Evolutionary conservation across 2,329 filamentous ascomycete species (phyloP).

Genomic region (Hortaea werneckii): DNA sequence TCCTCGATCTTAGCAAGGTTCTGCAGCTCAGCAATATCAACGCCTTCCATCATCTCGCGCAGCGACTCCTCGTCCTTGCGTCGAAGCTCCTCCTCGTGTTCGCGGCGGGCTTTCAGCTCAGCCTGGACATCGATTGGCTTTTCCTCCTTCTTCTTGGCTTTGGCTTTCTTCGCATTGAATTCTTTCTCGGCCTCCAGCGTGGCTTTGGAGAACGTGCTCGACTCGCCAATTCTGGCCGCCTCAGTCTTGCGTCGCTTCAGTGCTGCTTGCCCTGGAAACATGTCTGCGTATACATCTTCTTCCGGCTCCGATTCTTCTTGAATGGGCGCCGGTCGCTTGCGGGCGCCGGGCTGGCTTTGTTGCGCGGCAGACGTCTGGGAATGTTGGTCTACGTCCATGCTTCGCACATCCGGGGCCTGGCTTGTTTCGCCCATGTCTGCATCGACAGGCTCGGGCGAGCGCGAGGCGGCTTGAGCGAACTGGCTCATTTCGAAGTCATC

Average conservation of each 20-base stretch:
- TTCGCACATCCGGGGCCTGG: slow-evolving; percentile 11
- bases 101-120: slow-evolving; percentile 44
- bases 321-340: slow-evolving; percentile 19
- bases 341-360: slow-evolving; percentile 10
- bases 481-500: slow-evolving; percentile 28
- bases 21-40: slow-evolving; percentile 64
- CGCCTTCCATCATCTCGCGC: slow-evolving; percentile 46
- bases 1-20: slow-evolving; percentile 67
- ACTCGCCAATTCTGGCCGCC: slow-evolving; percentile 36
- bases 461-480: slow-evolving; percentile 14
- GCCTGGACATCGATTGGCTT: slow-evolving; percentile 57
- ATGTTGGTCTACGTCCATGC: slow-evolving; percentile 12
- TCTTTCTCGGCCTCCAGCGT: slow-evolving; percentile 5
- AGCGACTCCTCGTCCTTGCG: slow-evolving; percentile 58
- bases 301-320: slow-evolving; percentile 13
- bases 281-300: slow-evolving; percentile 49
- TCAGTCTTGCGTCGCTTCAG: slow-evolving; percentile 69
- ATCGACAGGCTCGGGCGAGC: slow-evolving; percentile 8
- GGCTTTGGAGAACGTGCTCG: slow-evolving; percentile 14
- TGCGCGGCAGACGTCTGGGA: slow-evolving; percentile 3
- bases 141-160: slow-evolving; percentile 14
- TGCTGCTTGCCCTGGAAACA: slow-evolving; percentile 66
- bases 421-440: slow-evolving; percentile 7
- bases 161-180: slow-evolving; percentile 9
- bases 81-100: slow-evolving; percentile 40